phyloP scores from a whole-genome alignment of 805 yeast genomes.

The Ogataea nonfermentans region DNA sequence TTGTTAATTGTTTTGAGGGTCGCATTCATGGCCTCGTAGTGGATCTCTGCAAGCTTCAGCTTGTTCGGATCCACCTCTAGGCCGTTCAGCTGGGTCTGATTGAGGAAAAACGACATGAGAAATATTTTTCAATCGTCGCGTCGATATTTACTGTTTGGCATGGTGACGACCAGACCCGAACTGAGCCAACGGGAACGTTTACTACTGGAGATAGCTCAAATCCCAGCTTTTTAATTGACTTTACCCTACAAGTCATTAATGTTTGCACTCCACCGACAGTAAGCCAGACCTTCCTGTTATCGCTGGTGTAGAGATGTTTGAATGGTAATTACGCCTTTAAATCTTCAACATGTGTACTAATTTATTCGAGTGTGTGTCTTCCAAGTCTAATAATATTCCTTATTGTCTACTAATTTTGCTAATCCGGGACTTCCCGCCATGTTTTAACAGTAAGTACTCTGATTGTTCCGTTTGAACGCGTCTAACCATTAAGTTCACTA shows the following conservation, averaged over 20 bases:
- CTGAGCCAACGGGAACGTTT: too few species aligned
- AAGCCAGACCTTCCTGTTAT: too few species aligned
- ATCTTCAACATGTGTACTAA: neutral
- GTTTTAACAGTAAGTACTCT: slow-evolving; percentile 25
- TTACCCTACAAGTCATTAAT: too few species aligned
- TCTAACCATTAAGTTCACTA: slow-evolving; percentile 17
- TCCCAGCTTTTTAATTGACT: too few species aligned
- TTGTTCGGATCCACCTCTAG: slow-evolving; percentile 59
- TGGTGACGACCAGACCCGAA: too few species aligned
- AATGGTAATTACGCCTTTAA: too few species aligned
- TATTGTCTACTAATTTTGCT: neutral
- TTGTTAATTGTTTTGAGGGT: slow-evolving; percentile 50
- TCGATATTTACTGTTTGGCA: too few species aligned
- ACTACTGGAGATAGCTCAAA: too few species aligned
- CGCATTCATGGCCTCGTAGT: slow-evolving; percentile 59
- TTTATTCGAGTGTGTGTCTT: neutral
- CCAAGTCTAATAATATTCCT: neutral
- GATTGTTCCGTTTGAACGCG: neutral
- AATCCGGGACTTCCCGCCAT: slow-evolving; percentile 12
- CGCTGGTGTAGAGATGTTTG: too few species aligned
- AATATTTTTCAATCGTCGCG: slow-evolving; percentile 8
- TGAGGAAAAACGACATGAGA: slow-evolving; percentile 66
- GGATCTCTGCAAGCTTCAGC: slow-evolving; percentile 62
- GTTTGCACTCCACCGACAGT: too few species aligned
- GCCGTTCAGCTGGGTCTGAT: slow-evolving; percentile 38